Conservation (phyloP, 2,329 filamentous ascomycete genomes). For the Mycosphaerelloides madeirae region DNA sequence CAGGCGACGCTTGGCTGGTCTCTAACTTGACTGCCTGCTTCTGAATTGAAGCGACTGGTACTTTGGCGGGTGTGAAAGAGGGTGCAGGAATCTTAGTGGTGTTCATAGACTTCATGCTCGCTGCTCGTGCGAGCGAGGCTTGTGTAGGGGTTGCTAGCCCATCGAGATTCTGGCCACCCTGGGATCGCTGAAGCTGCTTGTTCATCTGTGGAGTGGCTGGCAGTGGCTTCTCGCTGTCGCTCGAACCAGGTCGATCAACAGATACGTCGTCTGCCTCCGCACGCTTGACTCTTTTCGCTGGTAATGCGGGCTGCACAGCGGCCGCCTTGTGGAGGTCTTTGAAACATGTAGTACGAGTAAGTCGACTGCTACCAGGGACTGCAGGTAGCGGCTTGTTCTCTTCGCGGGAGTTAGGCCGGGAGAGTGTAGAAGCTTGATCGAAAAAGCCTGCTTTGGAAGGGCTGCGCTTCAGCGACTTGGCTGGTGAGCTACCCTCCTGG, state of each 20-base stretch:
- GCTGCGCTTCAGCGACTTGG: constrained; percentile 50
- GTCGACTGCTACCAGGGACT: constrained; percentile 20
- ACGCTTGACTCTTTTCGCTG: constrained; percentile 60
- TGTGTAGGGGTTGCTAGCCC: constrained; percentile 72
- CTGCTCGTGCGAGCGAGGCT: constrained; percentile 61
- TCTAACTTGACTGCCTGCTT: constrained; percentile 3
- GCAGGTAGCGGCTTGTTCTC: constrained; percentile 20
- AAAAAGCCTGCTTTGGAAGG: constrained; percentile 60
- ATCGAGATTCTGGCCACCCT: constrained; percentile 47
- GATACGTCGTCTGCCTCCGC: constrained; percentile 65
- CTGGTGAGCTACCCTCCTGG: constrained; percentile 14
- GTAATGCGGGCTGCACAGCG: constrained; percentile 30
- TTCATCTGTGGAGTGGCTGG: constrained; percentile 47
- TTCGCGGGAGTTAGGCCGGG: constrained; percentile 14
- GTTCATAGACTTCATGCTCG: constrained; percentile 48
- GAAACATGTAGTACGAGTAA: constrained; percentile 22
- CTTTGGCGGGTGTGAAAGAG: constrained; percentile 23
- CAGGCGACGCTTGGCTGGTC: constrained; percentile 11
- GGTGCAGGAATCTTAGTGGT: constrained; percentile 30
- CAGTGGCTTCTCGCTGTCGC: constrained; percentile 40
- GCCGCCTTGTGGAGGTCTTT: constrained; percentile 21
- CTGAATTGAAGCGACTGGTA: constrained; percentile 7
- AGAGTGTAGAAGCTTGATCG: constrained; percentile 11
- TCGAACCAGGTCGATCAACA: constrained; percentile 54
- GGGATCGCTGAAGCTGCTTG: constrained; percentile 33